Percentiles rank a stretch among this genome's conserved stretches.
Conservation (phyloP, 129 eudicot genomes). For the Tanacetum coccineum region DNA sequence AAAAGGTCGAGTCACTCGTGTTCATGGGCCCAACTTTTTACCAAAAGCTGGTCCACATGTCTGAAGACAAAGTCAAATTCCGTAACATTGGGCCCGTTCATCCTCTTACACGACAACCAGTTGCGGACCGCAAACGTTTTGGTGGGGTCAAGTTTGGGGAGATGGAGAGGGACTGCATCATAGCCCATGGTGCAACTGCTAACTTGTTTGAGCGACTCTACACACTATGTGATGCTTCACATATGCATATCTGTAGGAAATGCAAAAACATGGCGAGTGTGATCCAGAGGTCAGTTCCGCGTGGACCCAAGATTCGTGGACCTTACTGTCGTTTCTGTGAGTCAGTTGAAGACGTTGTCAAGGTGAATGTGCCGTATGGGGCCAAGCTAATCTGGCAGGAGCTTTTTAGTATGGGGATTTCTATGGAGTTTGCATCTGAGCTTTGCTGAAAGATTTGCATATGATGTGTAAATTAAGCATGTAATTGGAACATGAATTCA, state of each 20-base stretch:
- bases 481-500: not conserved
- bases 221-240: slow-evolving; percentile 79
- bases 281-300: slow-evolving; percentile 57
- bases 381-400: slow-evolving; percentile 86
- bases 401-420: slow-evolving; percentile 91
- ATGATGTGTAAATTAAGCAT: slow-evolving; percentile 5
- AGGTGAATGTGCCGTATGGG: slow-evolving; percentile 81
- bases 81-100: slow-evolving; percentile 84
- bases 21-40: slow-evolving; percentile 94
- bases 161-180: slow-evolving; percentile 90
- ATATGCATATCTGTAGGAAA: slow-evolving; percentile 75
- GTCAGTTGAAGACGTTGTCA: slow-evolving; percentile 72
- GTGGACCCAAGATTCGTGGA: slow-evolving; percentile 85
- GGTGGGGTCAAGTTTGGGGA: slow-evolving; percentile 91
- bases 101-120: slow-evolving; percentile 92
- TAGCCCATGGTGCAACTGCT: slow-evolving; percentile 80
- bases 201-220: slow-evolving; percentile 80
- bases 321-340: slow-evolving; percentile 84
- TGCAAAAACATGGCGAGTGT: slow-evolving; percentile 77
- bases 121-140: slow-evolving; percentile 86
- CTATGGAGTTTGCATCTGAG: slow-evolving; percentile 66
- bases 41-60: slow-evolving; percentile 85
- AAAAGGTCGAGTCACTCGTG: slow-evolving; percentile 61
- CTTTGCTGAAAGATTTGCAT: slow-evolving; percentile 38
- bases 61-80: slow-evolving; percentile 92